Conservation (phyloP, 495 filamentous ascomycete species). For the Letharia lupina region DNA sequence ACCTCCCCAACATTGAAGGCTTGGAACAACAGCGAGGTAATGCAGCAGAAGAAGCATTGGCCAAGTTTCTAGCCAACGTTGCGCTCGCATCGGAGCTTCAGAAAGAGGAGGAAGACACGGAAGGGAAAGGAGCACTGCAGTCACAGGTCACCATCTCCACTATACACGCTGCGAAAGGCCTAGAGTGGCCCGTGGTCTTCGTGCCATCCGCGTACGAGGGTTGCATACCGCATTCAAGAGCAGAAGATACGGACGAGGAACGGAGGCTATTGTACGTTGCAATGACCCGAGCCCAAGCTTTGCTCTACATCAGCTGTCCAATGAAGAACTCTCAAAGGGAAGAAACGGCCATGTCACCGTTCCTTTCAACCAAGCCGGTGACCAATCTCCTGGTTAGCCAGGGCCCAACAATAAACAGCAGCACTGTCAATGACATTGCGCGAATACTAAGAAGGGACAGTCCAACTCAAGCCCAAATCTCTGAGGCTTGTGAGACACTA, state of each 20-base stretch:
- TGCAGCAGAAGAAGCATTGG: conserved; percentile 55
- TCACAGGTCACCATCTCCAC: conserved; percentile 86
- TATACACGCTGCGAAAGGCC: conserved; percentile 91
- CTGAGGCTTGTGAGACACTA: conserved; percentile 35
- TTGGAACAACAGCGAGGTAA: conserved; percentile 55
- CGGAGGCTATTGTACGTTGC: conserved; percentile 88
- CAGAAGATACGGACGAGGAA: conserved; percentile 87
- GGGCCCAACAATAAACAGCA: conserved; percentile 49
- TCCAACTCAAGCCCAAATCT: conserved; percentile 43
- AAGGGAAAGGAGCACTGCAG: conserved; percentile 23
- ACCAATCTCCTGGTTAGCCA: conserved; percentile 43
- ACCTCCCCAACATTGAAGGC: conserved; percentile 69
- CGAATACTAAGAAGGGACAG: conserved; percentile 52
- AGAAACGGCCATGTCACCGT: conserved; percentile 54
- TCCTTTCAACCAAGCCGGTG: conserved; percentile 46
- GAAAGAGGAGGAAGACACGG: conserved; percentile 45
- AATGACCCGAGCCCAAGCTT: conserved; percentile 87
- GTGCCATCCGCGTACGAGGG: conserved; percentile 86
- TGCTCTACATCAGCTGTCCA: conserved; percentile 88
- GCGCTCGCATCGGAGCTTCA: conserved; percentile 72
- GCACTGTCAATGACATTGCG: conserved; percentile 50
- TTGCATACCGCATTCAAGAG: conserved; percentile 86
- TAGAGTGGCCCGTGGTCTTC: conserved; percentile 98
- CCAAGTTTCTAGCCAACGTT: conserved; percentile 82
- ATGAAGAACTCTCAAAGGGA: conserved; percentile 53